Evolutionary conservation across 148 eudicot species (phyloP), one percentile per base, ranked within the genome.

Genomic region (Vaccinium myrtillus): DNA sequence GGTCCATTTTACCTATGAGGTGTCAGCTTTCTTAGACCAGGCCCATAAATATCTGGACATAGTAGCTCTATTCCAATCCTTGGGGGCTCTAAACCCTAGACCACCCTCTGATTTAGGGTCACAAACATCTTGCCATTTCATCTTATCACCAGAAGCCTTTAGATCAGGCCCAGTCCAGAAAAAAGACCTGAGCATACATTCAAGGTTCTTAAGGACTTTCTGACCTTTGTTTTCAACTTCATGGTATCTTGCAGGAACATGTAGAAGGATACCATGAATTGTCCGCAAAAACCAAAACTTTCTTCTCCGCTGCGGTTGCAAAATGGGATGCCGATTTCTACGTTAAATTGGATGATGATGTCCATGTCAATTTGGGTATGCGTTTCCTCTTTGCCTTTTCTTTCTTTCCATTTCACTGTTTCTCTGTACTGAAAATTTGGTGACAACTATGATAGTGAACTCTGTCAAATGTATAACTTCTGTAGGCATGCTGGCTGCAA

Each of bases 261-360:
- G 89, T 94, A 80, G 99, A 96, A 91, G 99, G 99, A 8, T 96
- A 94, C 87, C 99, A 94, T 86, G 97, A 94, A 87, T 75, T 96
- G 81, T 92, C 99, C 70, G 99, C 99, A 71, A 96, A 96, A 89
- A 96, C 99, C 25, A 96, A 93, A 90, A 94, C 86, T 82, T 96
- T 89, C 88, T 96, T 96, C 82, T 89, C 98, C 82, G 92, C 99
- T 71, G 99, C 98, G 81, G 95, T 93, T 85, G 90, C 94, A 6
- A 93, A 85, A 87, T 96, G 99, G 99, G 95, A 96, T 93, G 99
- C 99, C 82, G 94, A 96, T 86, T 96, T 96, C 85, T 96, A 96
- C 86, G 90, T 96, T 81, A 96, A 96, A 84, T 94, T 96, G 85
- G 99, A 96, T 63, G 99, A 96, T 84, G 99, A 96, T 82, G 97